Conservation (phyloP, 2,329 filamentous ascomycete genomes). For the Periconia sp. region DNA sequence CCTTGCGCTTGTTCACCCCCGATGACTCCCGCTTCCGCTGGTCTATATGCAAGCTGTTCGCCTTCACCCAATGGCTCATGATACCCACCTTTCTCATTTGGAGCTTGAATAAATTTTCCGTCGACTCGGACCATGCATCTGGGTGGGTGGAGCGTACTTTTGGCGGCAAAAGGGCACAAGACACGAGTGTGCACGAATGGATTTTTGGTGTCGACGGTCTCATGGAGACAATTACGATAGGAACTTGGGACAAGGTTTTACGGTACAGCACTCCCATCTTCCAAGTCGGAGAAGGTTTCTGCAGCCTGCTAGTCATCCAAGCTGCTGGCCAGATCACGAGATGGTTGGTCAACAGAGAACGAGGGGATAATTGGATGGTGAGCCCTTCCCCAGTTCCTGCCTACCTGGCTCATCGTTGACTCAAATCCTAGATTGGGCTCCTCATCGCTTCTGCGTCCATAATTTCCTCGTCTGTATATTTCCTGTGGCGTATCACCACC, state of each 20-base stretch:
- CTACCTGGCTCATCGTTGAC: background rate
- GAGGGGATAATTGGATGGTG: slow-evolving; percentile 96
- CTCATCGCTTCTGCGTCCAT: slow-evolving; percentile 86
- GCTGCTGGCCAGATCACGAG: slow-evolving; percentile 90
- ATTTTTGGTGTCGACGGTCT: slow-evolving; percentile 84
- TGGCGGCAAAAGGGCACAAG: slow-evolving; percentile 62
- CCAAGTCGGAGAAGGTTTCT: slow-evolving; percentile 94
- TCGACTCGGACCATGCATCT: slow-evolving; percentile 70
- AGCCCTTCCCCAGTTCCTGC: slow-evolving; percentile 40
- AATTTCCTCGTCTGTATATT: slow-evolving; percentile 92
- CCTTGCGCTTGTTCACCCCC: slow-evolving; percentile 79
- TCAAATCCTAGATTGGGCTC: slow-evolving; percentile 70
- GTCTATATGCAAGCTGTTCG: slow-evolving; percentile 68
- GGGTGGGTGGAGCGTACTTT: slow-evolving; percentile 85
- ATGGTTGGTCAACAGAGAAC: slow-evolving; percentile 90
- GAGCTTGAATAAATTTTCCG: slow-evolving; percentile 92
- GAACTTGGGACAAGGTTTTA: slow-evolving; percentile 84
- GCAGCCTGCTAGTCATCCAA: slow-evolving; percentile 93
- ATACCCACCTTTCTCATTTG: slow-evolving; percentile 88
- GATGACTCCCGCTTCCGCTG: slow-evolving; percentile 74
- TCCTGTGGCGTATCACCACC: slow-evolving; percentile 90
- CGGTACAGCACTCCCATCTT: slow-evolving; percentile 92
- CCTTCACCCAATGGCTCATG: slow-evolving; percentile 80
- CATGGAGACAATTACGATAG: slow-evolving; percentile 76
- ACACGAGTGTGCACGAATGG: slow-evolving; percentile 76